These are phyloP conservation scores for Coemansia biformis DNA, from an alignment of 192 early-diverging fungal species.

Conservation along the genomic window DNA sequence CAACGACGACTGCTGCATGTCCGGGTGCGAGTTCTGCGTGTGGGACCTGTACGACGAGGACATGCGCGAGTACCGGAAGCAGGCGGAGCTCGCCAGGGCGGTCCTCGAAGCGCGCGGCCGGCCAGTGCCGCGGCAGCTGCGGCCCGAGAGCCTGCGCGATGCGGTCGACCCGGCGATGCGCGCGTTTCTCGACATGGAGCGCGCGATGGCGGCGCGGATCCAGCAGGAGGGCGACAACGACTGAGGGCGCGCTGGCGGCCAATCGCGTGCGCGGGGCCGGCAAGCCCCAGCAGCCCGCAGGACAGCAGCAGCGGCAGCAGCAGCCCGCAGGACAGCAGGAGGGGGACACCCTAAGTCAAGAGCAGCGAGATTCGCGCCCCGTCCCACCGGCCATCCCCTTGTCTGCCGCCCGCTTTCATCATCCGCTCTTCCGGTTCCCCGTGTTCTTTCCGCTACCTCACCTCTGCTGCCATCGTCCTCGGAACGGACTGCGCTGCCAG, in stretches of 20 bases:
- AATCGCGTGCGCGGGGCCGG: conserved; percentile 5
- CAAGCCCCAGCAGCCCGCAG: too few species aligned
- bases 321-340: too few species aligned
- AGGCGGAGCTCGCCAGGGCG: conserved; percentile 20
- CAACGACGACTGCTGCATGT: conserved; percentile 41
- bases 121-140: conserved; percentile 31
- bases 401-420: too few species aligned
- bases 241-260: too few species aligned
- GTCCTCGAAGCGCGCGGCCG: conserved; percentile 23
- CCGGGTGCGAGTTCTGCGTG: conserved; percentile 49
- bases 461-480: too few species aligned
- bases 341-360: too few species aligned
- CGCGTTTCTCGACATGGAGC: conserved; percentile 47
- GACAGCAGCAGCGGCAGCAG: too few species aligned
- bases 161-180: conserved; percentile 45
- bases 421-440: too few species aligned
- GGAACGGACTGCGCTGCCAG: too few species aligned
- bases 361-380: too few species aligned
- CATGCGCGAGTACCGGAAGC: conserved; percentile 45
- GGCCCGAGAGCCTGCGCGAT: conserved; percentile 29
- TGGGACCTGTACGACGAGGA: conserved; percentile 52
- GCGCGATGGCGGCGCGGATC: conserved; percentile 34
- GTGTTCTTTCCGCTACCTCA: too few species aligned
- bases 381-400: too few species aligned
- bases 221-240: conserved; percentile 31